A percentile compares a stretch with the other conserved stretches of the same genome.
Conservation (phyloP, 2,329 filamentous ascomycete genomes). For the Fusarium xylarioides region DNA sequence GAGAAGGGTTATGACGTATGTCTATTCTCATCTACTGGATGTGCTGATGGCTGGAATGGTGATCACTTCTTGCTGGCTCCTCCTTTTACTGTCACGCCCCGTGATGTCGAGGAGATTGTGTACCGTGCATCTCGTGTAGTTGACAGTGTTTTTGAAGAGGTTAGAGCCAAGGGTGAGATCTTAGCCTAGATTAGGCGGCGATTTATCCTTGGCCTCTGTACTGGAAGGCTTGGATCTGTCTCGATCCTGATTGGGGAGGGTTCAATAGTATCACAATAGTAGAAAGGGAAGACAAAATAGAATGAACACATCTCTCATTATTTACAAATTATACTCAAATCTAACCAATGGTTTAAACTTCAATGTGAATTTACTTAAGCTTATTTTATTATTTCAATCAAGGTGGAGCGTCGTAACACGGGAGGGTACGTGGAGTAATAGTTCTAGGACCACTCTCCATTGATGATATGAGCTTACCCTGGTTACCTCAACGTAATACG, state of each 20-base stretch:
- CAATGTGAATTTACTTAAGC: fast-evolving
- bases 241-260: not conserved
- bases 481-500: not conserved
- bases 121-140: not conserved
- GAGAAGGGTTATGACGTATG: not conserved
- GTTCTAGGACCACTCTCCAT: not conserved
- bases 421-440: not conserved
- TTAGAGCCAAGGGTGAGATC: not conserved
- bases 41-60: not conserved
- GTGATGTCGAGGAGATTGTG: not conserved
- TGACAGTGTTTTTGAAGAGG: not conserved
- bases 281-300: not conserved
- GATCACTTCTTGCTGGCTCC: not conserved
- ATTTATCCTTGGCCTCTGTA: not conserved
- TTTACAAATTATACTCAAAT: not conserved
- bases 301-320: not conserved
- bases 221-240: not conserved
- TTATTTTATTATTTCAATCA: not conserved
- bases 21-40: not conserved
- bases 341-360: fast-evolving
- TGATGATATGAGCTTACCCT: not conserved
- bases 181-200: not conserved
- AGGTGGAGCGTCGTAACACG: not conserved
- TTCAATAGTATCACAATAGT: not conserved
- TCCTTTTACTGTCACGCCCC: not conserved